These are phyloP conservation scores for Garcileccinum viscosum DNA, from an alignment of 1,284 basidiomycete species.

Conservation along the genomic window DNA sequence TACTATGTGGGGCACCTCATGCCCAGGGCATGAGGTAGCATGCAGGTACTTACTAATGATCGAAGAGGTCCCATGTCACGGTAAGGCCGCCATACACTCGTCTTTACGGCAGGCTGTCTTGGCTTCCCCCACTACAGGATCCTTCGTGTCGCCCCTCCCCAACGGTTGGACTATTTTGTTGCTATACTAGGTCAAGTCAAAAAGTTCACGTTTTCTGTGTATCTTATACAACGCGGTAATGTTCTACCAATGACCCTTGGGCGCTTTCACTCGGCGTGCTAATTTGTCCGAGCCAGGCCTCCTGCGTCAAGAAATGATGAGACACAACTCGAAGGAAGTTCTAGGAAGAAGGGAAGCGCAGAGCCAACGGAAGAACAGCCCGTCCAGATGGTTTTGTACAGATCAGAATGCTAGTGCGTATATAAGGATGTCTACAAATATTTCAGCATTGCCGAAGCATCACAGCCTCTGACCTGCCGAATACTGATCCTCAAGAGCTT, in stretches of 20 bases:
- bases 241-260: neutral
- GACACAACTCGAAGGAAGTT: constrained; percentile 16
- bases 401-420: constrained; percentile 23
- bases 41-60: too few species aligned
- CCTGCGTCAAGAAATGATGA: constrained; percentile 18
- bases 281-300: constrained; percentile 17
- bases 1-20: too few species aligned
- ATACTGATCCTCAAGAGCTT: constrained; percentile 13
- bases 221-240: constrained; percentile 21
- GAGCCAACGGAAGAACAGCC: constrained; percentile 18
- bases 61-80: too few species aligned
- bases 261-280: neutral
- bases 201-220: constrained; percentile 13
- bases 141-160: too few species aligned
- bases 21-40: too few species aligned
- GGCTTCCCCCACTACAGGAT: neutral
- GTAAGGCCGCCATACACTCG: too few species aligned
- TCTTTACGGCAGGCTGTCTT: neutral
- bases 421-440: neutral
- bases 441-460: neutral
- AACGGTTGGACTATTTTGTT: constrained; percentile 16
- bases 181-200: constrained; percentile 13
- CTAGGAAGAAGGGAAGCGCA: constrained; percentile 19
- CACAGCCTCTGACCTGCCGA: constrained; percentile 11
- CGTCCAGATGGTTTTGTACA: constrained; percentile 30